Conservation (phyloP, 1,284 basidiomycete species). For the Boletus sp. region DNA sequence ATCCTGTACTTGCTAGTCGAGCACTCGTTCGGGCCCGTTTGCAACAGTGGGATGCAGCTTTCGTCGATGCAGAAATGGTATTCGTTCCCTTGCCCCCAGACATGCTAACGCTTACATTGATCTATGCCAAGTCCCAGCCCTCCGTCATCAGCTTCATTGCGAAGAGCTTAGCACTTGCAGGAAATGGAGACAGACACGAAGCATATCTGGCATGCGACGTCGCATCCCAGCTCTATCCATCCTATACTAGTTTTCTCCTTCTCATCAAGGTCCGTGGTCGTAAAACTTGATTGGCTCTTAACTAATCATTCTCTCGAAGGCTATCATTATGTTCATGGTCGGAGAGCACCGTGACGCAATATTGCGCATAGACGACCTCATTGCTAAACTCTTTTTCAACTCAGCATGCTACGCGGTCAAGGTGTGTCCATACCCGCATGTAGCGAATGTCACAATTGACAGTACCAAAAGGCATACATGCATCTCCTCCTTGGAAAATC, state of each 20-base stretch:
- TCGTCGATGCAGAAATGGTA: neutral
- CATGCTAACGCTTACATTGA: neutral
- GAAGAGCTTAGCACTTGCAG: neutral
- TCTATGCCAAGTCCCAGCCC: neutral
- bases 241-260: neutral
- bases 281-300: neutral
- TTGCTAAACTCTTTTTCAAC: neutral
- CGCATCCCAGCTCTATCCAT: neutral
- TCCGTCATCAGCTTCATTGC: neutral
- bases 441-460: neutral
- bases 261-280: neutral
- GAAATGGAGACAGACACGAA: neutral
- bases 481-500: neutral
- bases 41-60: neutral
- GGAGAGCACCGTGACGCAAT: neutral
- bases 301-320: neutral
- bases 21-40: neutral
- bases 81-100: neutral
- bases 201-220: neutral
- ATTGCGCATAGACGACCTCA: neutral
- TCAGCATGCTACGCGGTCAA: neutral
- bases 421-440: neutral
- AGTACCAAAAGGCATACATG: neutral
- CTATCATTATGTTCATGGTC: neutral
- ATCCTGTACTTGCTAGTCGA: neutral